phyloP scores from a whole-genome alignment of 352 stramenopile genomes.

The Thalassiosira livingstoniorum region DNA sequence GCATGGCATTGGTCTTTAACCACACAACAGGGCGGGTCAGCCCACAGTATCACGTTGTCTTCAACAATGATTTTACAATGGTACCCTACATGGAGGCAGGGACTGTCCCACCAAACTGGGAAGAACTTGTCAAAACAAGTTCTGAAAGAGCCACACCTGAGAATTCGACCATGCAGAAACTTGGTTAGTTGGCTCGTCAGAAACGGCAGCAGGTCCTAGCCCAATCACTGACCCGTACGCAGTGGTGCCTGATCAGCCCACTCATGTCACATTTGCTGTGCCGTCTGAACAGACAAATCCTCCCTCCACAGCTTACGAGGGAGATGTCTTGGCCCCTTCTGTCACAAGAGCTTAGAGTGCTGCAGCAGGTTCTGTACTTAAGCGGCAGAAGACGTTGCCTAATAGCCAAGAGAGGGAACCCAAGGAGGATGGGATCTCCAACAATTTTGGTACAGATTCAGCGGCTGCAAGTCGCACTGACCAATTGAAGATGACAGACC shows the following conservation, averaged over 20 bases:
- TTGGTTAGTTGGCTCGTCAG: constrained; percentile 7
- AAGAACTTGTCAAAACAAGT: not conserved
- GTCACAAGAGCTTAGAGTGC: too few species aligned
- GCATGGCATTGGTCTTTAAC: constrained; percentile 60
- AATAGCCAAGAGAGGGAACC: not conserved
- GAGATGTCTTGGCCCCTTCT: not conserved
- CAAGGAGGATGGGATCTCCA: not conserved
- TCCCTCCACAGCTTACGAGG: not conserved
- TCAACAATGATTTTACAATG: constrained; percentile 36
- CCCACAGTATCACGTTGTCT: constrained; percentile 67
- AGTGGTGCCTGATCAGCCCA: not conserved
- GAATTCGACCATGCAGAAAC: not conserved
- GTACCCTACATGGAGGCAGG: constrained; percentile 17
- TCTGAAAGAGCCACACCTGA: not conserved
- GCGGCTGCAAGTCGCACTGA: not conserved
- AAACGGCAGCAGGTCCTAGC: not conserved
- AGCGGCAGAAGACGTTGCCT: not conserved
- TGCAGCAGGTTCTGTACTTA: too few species aligned
- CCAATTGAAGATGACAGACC: not conserved
- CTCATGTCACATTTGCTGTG: not conserved
- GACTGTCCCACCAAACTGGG: not conserved
- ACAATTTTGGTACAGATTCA: not conserved
- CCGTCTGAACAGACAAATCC: not conserved
- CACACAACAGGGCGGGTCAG: constrained; percentile 43
- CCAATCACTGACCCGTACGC: not conserved